phyloP scores from a whole-genome alignment of 139 green algal species.

The Micractinium conductrix region DNA sequence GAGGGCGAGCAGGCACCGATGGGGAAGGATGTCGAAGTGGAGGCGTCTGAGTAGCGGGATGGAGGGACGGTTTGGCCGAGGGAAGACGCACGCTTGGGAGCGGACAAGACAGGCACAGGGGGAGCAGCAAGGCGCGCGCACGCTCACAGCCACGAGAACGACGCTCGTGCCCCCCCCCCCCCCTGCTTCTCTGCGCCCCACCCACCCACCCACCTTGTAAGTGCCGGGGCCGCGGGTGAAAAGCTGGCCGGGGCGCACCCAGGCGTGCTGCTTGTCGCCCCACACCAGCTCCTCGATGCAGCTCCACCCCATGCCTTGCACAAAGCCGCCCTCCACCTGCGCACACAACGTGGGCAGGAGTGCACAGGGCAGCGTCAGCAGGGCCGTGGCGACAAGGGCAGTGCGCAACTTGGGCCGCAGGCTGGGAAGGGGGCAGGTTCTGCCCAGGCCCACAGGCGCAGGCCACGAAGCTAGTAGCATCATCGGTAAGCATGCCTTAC shows the following conservation, averaged over 20 bases:
- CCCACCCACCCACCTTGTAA: conserved; percentile 25
- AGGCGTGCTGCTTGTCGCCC: conserved; percentile 87
- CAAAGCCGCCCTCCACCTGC: conserved; percentile 94
- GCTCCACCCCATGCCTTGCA: conserved; percentile 95
- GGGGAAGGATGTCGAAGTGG: neutral
- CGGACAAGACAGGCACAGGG: too few relatives aligned
- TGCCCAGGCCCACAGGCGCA: too few relatives aligned
- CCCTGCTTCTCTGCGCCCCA: neutral
- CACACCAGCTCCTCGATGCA: conserved; percentile 97
- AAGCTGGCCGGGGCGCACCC: conserved; percentile 82
- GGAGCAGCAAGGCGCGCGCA: too few relatives aligned
- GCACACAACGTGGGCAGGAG: neutral
- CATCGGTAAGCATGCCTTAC: too few relatives aligned
- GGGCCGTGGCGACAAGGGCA: too few relatives aligned
- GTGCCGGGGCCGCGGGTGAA: conserved; percentile 72
- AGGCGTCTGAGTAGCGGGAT: neutral
- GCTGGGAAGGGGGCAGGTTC: neutral
- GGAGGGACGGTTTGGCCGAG: too few relatives aligned
- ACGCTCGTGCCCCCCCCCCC: neutral
- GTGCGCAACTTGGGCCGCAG: too few relatives aligned
- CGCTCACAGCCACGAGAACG: too few relatives aligned
- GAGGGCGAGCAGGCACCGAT: too few relatives aligned
- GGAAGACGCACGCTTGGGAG: too few relatives aligned
- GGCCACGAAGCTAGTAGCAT: too few relatives aligned
- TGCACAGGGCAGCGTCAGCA: too few relatives aligned